These are phyloP conservation scores for Zygoascus flipseniorum DNA, from an alignment of 805 yeast genomes.

Conservation along the genomic window DNA sequence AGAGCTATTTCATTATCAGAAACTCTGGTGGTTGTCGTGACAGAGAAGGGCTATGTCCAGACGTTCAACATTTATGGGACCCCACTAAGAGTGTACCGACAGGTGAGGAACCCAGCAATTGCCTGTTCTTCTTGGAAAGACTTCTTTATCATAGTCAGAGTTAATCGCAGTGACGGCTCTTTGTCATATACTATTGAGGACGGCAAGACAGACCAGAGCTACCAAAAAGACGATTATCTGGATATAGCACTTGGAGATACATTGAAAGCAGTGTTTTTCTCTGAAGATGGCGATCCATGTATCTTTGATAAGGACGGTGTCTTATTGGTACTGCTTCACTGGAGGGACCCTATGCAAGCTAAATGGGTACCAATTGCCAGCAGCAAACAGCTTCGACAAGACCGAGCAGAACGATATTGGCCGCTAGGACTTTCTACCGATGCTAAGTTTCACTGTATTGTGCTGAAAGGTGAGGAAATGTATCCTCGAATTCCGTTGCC, in stretches of 20 bases:
- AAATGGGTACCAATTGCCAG: conserved; percentile 71
- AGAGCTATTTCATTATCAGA: conserved; percentile 62
- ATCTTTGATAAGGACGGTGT: conserved; percentile 72
- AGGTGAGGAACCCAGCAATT: conserved; percentile 64
- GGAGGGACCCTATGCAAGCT: conserved; percentile 72
- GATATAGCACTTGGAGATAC: conserved; percentile 29
- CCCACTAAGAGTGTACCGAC: conserved; percentile 47
- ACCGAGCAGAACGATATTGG: conserved; percentile 66
- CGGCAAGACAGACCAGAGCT: conserved; percentile 33
- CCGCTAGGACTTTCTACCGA: conserved; percentile 74
- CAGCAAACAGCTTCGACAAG: conserved; percentile 35
- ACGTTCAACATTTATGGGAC: conserved; percentile 66
- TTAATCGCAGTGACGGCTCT: conserved; percentile 17
- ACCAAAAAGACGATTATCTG: conserved; percentile 26
- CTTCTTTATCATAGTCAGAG: conserved; percentile 43
- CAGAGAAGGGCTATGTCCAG: conserved; percentile 68
- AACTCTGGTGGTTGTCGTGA: conserved; percentile 54
- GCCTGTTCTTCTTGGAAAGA: conserved; percentile 57
- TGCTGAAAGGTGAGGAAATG: conserved; percentile 54
- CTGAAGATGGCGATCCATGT: conserved; percentile 85
- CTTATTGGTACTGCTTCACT: conserved; percentile 58
- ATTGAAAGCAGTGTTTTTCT: conserved; percentile 71
- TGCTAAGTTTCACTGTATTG: conserved; percentile 55
- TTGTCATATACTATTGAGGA: conserved; percentile 43
- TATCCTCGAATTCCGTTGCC: conserved; percentile 84